Base-by-base conservation (phyloP, 345 rosid genomes). In the Erucastrum elatum region DNA sequence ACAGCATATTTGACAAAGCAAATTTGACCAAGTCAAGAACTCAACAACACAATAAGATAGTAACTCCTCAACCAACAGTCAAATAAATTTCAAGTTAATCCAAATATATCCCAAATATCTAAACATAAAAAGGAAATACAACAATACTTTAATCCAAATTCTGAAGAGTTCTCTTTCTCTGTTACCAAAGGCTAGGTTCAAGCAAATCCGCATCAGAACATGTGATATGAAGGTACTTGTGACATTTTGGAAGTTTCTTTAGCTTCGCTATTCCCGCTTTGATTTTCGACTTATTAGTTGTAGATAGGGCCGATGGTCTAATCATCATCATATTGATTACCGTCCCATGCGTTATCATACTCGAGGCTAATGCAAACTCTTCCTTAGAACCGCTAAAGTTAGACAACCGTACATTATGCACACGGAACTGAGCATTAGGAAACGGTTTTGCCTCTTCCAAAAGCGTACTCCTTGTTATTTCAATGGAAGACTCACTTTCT, bases 361-460 rank as follows among this genome's bases (percentile, higher is more conserved):
- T 6, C 62, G 72, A 69, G 27, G 72, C 72, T 29, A 69, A 69
- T 5, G 41, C 44, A 69, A 51, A 15, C 61, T 69, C 72, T 51
- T 69, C 72, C 12, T 51, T 10, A 15, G 62, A 51, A 16, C 62
- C 41, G 15, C 41, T 69, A 68, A 49, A 68, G 61, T 68, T 68
- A 49, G 2, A 7, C n/a, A 68, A n/a, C 16, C 17, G 16, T 53
- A 70, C 5, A 16, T 0, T 10, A 53, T 2, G 15, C 10, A 10
- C 73, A 31, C 29, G 27, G 11, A 51, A 49, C 8, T 8, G 0
- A 70, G 30, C 30, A 17, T 53, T 53, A 6, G 73, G 30, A 46
- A 70, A 55, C 29, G 30, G 73, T 31, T 55, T 70, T 53, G 73
- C 55, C 31, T 56, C 16, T 33, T 55, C 33, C 74, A 39, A 70